Base-by-base conservation (phyloP, 257 asterid species). In the Fraxinus quadrangulata region DNA sequence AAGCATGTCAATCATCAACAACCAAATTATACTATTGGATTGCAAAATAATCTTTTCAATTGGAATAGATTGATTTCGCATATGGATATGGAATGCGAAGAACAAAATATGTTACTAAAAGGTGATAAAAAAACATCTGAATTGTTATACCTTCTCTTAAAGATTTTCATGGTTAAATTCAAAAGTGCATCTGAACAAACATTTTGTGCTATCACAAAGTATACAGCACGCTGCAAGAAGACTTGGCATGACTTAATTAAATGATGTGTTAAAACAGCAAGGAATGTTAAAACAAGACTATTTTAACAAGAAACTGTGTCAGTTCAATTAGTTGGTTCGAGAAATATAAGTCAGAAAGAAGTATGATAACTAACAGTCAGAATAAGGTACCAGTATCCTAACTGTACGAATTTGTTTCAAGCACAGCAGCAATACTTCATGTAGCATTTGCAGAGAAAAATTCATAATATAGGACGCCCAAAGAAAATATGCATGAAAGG, bases 401-500 rank as follows among this genome's bases (percentile, higher is more conserved):
- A 47, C 33, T 14, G 26, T 36, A n/a, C 3, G 6, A n/a, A 36
- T 70, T 54, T 56, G 59, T 47, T 47, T 40, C 59, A 63, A 47
- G 34, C 63, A 51, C 49, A 51, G 71, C 24, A 17, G 16, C 59
- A 37, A 11, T 39, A 69, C 70, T 51, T 78, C 24, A 37, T 56
- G 21, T 37, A 72, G 81, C 63, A 78, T 37, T 68, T 68, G 69
- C 54, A 77, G 5, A 45, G 51, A 77, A 77, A 68, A 31, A 17
- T n/a, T n/a, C 4, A 7, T n/a, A n/a, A 56, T n/a, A 56, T 1
- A 56, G 66, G 66, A 56, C 3, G 30, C 68, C 13, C n/a, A 61
- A 61, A 24, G 51, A 24, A 71, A 47, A 49, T 61, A 71, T 65
- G 59, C 28, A 31, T 7, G 28, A 45, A 70, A 77, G 54, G 65